A percentile compares a stretch with the other conserved stretches of the same genome.
These are phyloP conservation scores for Sordariomycetes sp. DNA, from an alignment of 2,329 filamentous ascomycete species.

Conservation along the genomic window DNA sequence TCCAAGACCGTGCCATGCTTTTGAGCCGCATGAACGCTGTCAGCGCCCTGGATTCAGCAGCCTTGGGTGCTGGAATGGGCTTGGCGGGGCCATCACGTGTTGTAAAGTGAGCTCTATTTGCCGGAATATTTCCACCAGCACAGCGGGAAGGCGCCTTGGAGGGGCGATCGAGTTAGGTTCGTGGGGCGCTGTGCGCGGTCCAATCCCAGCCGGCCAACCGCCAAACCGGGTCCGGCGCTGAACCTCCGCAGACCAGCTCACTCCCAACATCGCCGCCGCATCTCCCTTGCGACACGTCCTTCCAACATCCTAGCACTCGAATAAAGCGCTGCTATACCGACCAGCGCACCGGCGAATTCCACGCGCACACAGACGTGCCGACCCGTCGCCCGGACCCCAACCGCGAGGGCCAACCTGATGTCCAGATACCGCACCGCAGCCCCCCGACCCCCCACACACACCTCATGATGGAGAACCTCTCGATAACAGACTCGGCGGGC, in stretches of 20 bases:
- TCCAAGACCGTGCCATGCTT: no score
- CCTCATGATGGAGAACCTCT: slow-evolving; percentile 37
- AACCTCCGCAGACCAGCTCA: not conserved
- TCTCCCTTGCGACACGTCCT: not conserved
- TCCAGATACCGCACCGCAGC: not conserved
- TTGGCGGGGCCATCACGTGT: not conserved
- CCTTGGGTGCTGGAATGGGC: no score
- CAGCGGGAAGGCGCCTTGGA: not conserved
- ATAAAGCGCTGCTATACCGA: no score
- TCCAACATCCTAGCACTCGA: not conserved
- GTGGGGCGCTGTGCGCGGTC: not conserved
- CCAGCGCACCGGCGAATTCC: not conserved
- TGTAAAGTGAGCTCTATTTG: not conserved
- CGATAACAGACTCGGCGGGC: slow-evolving; percentile 32
- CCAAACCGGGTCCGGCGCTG: not conserved
- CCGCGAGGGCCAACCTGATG: not conserved
- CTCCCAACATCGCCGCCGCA: not conserved
- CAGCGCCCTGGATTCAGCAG: no score
- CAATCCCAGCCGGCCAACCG: not conserved
- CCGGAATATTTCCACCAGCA: not conserved
- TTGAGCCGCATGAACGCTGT: no score
- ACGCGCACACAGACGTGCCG: no score
- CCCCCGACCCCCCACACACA: not conserved
- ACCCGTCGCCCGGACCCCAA: no score
- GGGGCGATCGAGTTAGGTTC: not conserved